Conservation (phyloP, 345 rosid genomes). For the Kandelia obovata region DNA sequence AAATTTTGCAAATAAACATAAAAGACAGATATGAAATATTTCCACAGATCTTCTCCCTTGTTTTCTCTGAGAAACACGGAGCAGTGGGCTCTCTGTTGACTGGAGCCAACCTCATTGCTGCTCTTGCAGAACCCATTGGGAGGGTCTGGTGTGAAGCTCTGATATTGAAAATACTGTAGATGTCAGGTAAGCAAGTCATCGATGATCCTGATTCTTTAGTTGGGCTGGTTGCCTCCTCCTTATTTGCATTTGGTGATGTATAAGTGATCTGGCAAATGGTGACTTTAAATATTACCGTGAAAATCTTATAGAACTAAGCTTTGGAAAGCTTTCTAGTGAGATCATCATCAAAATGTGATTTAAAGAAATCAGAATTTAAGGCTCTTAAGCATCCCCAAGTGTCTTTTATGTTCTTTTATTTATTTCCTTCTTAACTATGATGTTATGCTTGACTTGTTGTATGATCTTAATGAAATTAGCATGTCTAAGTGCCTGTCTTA, state of each 20-base stretch:
- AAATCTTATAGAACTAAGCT: background rate
- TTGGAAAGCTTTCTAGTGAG: background rate
- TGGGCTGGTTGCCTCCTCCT: background rate
- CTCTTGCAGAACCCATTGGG: background rate
- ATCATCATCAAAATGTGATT: background rate
- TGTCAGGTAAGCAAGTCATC: conserved; percentile 4
- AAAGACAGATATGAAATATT: conserved; percentile 32
- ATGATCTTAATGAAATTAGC: too few relatives aligned
- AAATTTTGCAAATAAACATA: conserved; percentile 70
- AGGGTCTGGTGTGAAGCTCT: conserved; percentile 8
- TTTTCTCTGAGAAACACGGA: background rate
- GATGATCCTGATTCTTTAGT: background rate
- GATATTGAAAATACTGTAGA: background rate
- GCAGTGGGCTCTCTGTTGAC: conserved; percentile 6
- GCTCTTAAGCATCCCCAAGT: background rate
- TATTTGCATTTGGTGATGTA: background rate
- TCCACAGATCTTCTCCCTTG: background rate
- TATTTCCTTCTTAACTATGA: background rate
- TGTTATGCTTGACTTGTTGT: background rate
- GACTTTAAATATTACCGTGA: background rate
- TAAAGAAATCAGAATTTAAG: background rate
- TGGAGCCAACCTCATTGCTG: conserved; percentile 2
- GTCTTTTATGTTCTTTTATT: background rate
- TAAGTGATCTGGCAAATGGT: background rate
- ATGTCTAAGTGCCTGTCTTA: too few relatives aligned